A percentile compares a stretch with the other conserved stretches of the same genome.
phyloP scores from a whole-genome alignment of 2,329 filamentous ascomycete genomes.

The Mollisiaceae sp. region DNA sequence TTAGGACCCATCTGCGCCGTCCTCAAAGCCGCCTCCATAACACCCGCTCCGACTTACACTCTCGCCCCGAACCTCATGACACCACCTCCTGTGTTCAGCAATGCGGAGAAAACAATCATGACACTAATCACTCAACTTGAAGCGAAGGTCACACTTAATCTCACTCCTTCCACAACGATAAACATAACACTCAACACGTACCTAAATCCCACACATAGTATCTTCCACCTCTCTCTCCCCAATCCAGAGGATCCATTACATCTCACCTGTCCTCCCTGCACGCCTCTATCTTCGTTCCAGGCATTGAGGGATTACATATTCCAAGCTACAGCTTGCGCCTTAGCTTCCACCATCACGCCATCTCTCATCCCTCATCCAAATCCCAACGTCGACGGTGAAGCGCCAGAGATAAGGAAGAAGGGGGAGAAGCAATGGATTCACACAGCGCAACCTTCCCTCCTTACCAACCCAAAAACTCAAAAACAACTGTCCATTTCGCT shows the following conservation, averaged over 20 bases:
- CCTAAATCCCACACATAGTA: constrained; percentile 14
- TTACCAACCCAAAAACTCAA: constrained; percentile 12
- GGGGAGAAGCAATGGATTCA: constrained; percentile 19
- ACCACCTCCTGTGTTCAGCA: constrained; percentile 30
- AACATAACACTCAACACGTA: constrained; percentile 44
- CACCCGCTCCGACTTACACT: constrained; percentile 35
- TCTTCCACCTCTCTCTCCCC: constrained; percentile 28
- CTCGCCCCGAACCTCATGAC: constrained; percentile 28
- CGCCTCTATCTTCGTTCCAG: constrained; percentile 20
- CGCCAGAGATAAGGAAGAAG: background rate
- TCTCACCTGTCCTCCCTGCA: constrained; percentile 27
- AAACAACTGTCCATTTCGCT: constrained; percentile 28
- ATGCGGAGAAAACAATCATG: constrained; percentile 47
- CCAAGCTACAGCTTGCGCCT: constrained; percentile 35
- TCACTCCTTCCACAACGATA: constrained; percentile 43
- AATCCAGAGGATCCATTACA: constrained; percentile 28
- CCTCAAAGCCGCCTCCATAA: constrained; percentile 34
- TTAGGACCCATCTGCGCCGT: constrained; percentile 34
- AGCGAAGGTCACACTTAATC: constrained; percentile 46
- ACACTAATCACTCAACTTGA: constrained; percentile 50
- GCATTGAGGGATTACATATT: constrained; percentile 36
- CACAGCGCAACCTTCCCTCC: constrained; percentile 28
- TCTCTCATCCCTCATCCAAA: background rate
- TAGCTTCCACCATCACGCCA: constrained; percentile 23
- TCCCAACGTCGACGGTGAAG: background rate